Percentiles rank a stretch among this genome's conserved stretches.
phyloP scores from a whole-genome alignment of 1,284 basidiomycete species.

The Ustanciosporium gigantosporum region DNA sequence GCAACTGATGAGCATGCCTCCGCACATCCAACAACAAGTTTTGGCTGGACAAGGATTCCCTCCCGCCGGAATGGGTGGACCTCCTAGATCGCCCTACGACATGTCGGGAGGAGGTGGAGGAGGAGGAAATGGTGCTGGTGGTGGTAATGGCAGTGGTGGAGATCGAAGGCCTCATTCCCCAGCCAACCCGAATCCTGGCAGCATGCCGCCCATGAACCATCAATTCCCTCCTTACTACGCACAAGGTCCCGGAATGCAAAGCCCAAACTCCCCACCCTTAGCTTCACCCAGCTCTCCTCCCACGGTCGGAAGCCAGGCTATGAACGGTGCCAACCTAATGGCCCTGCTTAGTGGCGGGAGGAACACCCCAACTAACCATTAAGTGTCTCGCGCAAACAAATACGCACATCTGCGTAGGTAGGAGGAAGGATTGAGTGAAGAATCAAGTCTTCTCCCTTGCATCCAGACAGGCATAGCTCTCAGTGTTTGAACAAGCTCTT shows the following conservation, averaged over 20 bases:
- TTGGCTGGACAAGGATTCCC: constrained; percentile 27
- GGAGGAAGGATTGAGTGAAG: too few relatives aligned
- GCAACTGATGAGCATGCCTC: constrained; percentile 52
- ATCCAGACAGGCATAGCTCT: too few relatives aligned
- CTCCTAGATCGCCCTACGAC: constrained; percentile 24
- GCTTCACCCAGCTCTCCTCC: constrained; percentile 3
- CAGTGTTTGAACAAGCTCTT: too few relatives aligned
- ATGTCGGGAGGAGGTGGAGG: background rate
- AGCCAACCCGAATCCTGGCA: background rate
- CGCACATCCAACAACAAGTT: constrained; percentile 51
- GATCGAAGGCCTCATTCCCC: constrained; percentile 8
- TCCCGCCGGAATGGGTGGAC: constrained; percentile 17
- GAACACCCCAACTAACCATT: constrained; percentile 12
- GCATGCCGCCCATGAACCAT: background rate
- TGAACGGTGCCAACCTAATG: constrained; percentile 42
- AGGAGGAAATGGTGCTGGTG: background rate
- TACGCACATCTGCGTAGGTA: too few relatives aligned
- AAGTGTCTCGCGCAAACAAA: too few relatives aligned
- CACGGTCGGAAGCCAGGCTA: constrained; percentile 22
- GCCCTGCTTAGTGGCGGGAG: constrained; percentile 25
- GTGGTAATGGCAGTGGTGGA: background rate
- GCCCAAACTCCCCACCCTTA: constrained; percentile 2
- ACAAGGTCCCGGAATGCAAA: constrained; percentile 1
- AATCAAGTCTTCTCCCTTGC: too few relatives aligned
- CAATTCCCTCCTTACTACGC: constrained; percentile 17